Evolutionary conservation across 495 filamentous ascomycete species (phyloP).

Genomic region (Cercophora newfieldiana): DNA sequence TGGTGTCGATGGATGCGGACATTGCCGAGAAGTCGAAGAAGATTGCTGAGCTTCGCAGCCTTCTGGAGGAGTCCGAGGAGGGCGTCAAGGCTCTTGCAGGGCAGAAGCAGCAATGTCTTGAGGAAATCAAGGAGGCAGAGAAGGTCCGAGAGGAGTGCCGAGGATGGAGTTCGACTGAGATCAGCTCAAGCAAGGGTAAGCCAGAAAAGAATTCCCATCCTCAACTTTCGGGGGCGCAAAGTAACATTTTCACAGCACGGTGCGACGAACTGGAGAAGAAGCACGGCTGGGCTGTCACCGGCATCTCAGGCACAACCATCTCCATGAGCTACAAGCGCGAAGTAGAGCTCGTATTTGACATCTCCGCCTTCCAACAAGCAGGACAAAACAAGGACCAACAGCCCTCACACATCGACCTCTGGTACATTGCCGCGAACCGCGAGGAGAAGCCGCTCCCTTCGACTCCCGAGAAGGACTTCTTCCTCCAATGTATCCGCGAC

Average conservation of each 20-base stretch:
- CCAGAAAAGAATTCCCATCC: conserved; percentile 2
- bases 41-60: conserved; percentile 61
- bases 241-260: conserved; percentile 49
- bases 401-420: conserved; percentile 47
- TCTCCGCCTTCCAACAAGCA: conserved; percentile 53
- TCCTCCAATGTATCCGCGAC: conserved; percentile 63
- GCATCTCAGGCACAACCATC: conserved; percentile 58
- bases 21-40: conserved; percentile 66
- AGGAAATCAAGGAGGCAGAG: conserved; percentile 81
- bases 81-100: conserved; percentile 59
- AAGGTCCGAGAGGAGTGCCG: conserved; percentile 81
- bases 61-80: conserved; percentile 63
- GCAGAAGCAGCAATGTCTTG: conserved; percentile 64
- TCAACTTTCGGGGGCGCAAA: conserved; percentile 15
- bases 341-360: conserved; percentile 75
- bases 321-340: conserved; percentile 78
- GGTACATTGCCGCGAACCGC: conserved; percentile 55
- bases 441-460: conserved; percentile 48
- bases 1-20: conserved; percentile 64
- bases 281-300: conserved; percentile 78
- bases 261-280: conserved; percentile 66
- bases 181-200: conserved; percentile 70
- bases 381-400: conserved; percentile 17
- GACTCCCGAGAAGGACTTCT: conserved; percentile 64
- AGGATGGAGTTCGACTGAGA: conserved; percentile 82